Evolutionary conservation across 352 stramenopile genomes (phyloP), one percentile per base, ranked within the genome.

Genomic region (Phytopythium sindhum): DNA sequence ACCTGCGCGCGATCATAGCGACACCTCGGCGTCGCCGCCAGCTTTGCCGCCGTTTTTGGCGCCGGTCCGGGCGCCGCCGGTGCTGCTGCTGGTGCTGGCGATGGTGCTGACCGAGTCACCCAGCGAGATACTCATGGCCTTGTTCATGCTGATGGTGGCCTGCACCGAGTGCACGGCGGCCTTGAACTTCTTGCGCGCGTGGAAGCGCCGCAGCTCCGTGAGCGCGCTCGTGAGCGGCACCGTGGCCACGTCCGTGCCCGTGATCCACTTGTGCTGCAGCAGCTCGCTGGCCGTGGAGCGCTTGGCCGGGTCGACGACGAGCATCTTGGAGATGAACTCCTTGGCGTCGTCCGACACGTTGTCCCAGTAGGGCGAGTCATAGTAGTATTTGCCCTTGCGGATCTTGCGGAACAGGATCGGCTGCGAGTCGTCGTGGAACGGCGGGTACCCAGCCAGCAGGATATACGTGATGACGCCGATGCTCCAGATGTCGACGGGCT

Each of bases 391-490:
- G 47, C 89, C 88, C 63, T 84, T 85, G n/a, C 80, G 73, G 68
- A 96, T 96, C 69, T 92, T 91, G 54, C 78, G 77, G 70, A 95
- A 99, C 42, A 99, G 75, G 37, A 94, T 77, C 4, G 89, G 73
- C 67, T 99, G 90, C 64, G 97, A 98, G 52, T 98, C 93, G 72
- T 98, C 95, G 65, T 98, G 80, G 72, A 97, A 97, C 28, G 86
- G 86, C 24, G 84, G 82, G 53, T 93, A 95, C 0, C 86, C 86
- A 14, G 76, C 79, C 53, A 98, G 74, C 45, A 98, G 71, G 70
- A 98, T 98, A 70, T 92, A 95, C 62, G 83, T 91, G 65, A 96
- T 95, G 55, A 96, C 70, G 21, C 88, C 88, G 45, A 95, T 84
- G 42, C 83, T 93, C 88, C 88, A 96, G 47, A 95, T 84, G 60